Percentiles rank a stretch among this genome's conserved stretches.
These are phyloP conservation scores for Oenanthe javanica DNA, from an alignment of 140 eudicot species.

Conservation along the genomic window DNA sequence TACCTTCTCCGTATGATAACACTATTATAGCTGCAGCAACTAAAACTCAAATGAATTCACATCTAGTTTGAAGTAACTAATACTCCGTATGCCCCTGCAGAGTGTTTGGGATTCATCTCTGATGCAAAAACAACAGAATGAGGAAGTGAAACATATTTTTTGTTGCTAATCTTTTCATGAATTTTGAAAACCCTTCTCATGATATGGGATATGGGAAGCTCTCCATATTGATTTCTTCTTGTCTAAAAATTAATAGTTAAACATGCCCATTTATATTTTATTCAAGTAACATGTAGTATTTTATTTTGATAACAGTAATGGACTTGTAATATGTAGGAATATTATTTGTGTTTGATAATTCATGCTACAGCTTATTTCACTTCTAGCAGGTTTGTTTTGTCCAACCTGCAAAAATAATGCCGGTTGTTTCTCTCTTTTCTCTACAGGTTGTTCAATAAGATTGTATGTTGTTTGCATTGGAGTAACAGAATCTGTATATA, in stretches of 20 bases:
- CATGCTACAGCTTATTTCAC: background rate
- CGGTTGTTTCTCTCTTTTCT: constrained; percentile 4
- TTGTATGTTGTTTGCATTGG: background rate
- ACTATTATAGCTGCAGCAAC: background rate
- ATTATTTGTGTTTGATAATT: background rate
- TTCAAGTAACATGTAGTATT: background rate
- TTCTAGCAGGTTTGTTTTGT: background rate
- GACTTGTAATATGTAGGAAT: background rate
- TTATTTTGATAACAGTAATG: background rate
- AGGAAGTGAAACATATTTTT: background rate
- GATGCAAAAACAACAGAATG: background rate
- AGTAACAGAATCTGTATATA: background rate
- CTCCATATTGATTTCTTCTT: background rate
- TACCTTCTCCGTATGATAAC: background rate
- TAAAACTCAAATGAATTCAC: too few relatives aligned
- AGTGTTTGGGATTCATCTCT: background rate
- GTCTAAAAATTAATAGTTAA: background rate
- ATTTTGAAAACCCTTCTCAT: background rate
- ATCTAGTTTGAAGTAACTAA: too few relatives aligned
- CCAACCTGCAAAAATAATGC: background rate
- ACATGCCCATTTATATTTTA: background rate
- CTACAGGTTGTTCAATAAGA: constrained; percentile 7
- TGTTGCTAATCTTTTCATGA: background rate
- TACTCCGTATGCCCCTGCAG: too few relatives aligned
- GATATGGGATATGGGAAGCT: background rate